phyloP scores from a whole-genome alignment of 1,284 basidiomycete species.

The Apiotrichum montevideense region DNA sequence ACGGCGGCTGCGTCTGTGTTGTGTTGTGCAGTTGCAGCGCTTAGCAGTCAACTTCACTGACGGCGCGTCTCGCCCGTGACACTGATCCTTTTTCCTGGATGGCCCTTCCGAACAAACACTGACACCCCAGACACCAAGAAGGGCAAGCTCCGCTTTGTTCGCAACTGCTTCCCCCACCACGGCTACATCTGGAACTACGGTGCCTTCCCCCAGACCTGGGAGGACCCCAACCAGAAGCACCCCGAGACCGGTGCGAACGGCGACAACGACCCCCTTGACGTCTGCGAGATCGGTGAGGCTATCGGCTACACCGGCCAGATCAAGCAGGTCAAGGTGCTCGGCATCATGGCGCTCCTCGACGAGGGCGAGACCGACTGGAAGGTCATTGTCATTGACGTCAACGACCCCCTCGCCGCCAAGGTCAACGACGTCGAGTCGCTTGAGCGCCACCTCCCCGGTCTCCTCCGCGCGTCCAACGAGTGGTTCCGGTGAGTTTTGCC shows the following conservation, averaged over 20 bases:
- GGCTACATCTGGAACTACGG: conserved; percentile 89
- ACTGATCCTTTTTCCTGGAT: background rate
- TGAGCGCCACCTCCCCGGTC: conserved; percentile 93
- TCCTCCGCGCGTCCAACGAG: conserved; percentile 94
- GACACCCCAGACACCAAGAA: conserved; percentile 45
- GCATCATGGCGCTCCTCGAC: conserved; percentile 98
- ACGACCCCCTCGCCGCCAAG: conserved; percentile 91
- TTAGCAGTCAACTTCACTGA: too few relatives aligned
- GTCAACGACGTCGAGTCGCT: conserved; percentile 99
- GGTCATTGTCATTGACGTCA: conserved; percentile 93
- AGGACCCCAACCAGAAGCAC: conserved; percentile 82
- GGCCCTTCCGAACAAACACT: background rate
- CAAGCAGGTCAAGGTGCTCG: conserved; percentile 99
- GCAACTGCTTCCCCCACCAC: conserved; percentile 99
- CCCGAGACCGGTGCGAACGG: conserved; percentile 98
- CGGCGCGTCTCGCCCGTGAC: too few relatives aligned
- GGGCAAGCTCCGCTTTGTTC: conserved; percentile 91
- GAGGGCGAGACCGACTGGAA: conserved; percentile 99
- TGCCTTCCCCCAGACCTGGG: conserved; percentile 98
- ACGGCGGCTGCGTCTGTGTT: too few relatives aligned
- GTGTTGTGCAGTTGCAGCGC: too few relatives aligned
- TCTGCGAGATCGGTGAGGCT: conserved; percentile 99
- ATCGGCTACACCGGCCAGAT: conserved; percentile 96
- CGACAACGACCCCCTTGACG: conserved; percentile 99
- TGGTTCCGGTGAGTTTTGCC: conserved; percentile 57